Conservation (phyloP, 176 grass and related monocot genomes). For the Carex littledalei region DNA sequence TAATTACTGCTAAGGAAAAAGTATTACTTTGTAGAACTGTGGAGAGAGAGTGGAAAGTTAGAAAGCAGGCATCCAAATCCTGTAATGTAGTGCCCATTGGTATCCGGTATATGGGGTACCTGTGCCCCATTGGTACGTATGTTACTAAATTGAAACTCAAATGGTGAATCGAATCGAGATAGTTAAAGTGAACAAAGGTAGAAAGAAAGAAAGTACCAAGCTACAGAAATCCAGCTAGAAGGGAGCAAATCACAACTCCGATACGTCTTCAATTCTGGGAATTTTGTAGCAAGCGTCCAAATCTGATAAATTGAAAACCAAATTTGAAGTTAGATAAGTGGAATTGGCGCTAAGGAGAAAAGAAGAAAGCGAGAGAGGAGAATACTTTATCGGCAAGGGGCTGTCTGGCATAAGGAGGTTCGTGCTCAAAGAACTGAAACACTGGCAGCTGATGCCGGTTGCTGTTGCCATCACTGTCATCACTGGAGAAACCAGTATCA, state of each 20-base stretch:
- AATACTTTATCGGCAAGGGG: constrained; percentile 74
- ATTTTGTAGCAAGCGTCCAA: constrained; percentile 52
- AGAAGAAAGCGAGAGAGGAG: background rate
- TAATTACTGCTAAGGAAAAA: background rate
- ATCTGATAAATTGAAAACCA: constrained; percentile 36
- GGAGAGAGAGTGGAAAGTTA: constrained; percentile 65
- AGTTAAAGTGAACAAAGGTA: constrained; percentile 1
- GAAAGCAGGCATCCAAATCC: constrained; percentile 74
- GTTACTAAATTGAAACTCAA: background rate
- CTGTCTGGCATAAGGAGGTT: constrained; percentile 73
- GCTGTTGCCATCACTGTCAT: constrained; percentile 22
- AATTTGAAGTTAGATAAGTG: background rate
- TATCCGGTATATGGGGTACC: constrained; percentile 90
- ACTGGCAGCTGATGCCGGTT: constrained; percentile 21
- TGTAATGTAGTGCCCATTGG: constrained; percentile 60
- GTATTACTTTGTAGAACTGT: constrained; percentile 30
- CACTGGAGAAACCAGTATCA: constrained; percentile 35
- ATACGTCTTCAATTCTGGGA: constrained; percentile 49
- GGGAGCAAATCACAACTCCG: constrained; percentile 66
- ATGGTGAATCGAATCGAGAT: background rate
- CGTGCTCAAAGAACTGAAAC: constrained; percentile 64
- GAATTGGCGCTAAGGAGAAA: too few relatives aligned
- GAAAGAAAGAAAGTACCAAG: constrained; percentile 41
- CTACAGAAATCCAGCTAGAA: constrained; percentile 84
- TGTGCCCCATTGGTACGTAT: constrained; percentile 27